phyloP scores from a whole-genome alignment of 495 filamentous ascomycete species.

The Neurospora intermedia region DNA sequence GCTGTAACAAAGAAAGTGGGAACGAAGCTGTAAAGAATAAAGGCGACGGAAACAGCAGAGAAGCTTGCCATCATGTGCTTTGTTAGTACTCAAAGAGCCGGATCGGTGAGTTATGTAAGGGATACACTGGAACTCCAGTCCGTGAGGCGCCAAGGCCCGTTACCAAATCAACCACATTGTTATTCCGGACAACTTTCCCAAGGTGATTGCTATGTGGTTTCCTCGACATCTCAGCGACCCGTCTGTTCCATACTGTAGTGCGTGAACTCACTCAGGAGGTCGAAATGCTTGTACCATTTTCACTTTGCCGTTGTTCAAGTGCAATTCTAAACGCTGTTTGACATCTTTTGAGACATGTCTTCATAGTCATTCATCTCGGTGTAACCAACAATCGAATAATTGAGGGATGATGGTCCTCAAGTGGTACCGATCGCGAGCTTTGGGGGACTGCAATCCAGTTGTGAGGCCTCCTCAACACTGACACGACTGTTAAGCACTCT shows the following conservation, averaged over 20 bases:
- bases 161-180: neutral
- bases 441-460: neutral
- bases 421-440: neutral
- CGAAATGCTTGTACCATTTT: neutral
- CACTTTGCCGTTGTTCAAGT: neutral
- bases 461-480: neutral
- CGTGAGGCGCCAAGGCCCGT: neutral
- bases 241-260: neutral
- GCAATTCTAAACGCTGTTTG: neutral
- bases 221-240: neutral
- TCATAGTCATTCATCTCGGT: neutral
- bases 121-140: neutral
- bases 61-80: slow-evolving; percentile 1
- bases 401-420: neutral
- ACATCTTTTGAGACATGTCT: neutral
- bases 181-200: neutral
- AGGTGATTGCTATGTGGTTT: neutral
- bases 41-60: slow-evolving; percentile 20
- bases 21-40: slow-evolving; percentile 31
- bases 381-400: neutral
- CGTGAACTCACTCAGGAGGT: neutral
- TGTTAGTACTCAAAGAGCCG: neutral
- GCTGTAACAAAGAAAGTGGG: neutral
- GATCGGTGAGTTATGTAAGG: neutral
- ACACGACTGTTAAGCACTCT: neutral